Percentiles rank a stretch among this genome's conserved stretches.
phyloP scores from a whole-genome alignment of 164 flowering plant species.

The Cinnamomum micranthum region DNA sequence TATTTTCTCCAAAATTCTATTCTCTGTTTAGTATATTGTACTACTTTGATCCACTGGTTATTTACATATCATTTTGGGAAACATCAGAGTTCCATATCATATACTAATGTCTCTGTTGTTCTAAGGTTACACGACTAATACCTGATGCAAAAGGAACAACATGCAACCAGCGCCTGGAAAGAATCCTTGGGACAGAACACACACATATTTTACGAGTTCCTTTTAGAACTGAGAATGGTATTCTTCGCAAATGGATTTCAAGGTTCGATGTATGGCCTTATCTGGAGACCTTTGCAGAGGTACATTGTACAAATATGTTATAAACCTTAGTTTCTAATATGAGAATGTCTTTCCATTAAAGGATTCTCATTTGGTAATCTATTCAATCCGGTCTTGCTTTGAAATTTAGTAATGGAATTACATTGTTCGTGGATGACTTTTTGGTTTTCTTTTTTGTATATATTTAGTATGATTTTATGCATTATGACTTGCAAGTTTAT shows the following conservation, averaged over 20 bases:
- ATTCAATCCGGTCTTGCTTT: background rate
- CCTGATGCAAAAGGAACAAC: slow-evolving; percentile 97
- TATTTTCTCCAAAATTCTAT: too few species aligned
- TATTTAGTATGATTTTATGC: background rate
- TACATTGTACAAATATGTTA: slow-evolving; percentile 18
- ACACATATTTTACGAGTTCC: slow-evolving; percentile 89
- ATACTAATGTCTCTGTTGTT: slow-evolving; percentile 9
- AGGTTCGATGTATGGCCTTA: slow-evolving; percentile 99
- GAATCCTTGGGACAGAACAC: slow-evolving; percentile 77
- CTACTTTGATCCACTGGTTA: background rate
- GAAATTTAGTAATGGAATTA: background rate
- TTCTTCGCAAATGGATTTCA: slow-evolving; percentile 93
- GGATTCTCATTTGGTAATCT: background rate
- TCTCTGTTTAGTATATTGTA: background rate
- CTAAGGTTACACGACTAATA: slow-evolving; percentile 83
- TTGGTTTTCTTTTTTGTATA: too few species aligned
- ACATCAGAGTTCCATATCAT: slow-evolving; percentile 1
- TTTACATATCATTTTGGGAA: background rate
- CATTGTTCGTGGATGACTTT: background rate
- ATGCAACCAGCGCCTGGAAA: slow-evolving; percentile 90
- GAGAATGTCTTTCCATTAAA: background rate
- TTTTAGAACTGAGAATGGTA: slow-evolving; percentile 78
- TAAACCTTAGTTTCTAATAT: background rate
- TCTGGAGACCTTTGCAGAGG: slow-evolving; percentile 83
- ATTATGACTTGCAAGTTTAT: background rate